Base-by-base conservation (phyloP, 179 eudicot species). In the Sideroxylon spinosum region DNA sequence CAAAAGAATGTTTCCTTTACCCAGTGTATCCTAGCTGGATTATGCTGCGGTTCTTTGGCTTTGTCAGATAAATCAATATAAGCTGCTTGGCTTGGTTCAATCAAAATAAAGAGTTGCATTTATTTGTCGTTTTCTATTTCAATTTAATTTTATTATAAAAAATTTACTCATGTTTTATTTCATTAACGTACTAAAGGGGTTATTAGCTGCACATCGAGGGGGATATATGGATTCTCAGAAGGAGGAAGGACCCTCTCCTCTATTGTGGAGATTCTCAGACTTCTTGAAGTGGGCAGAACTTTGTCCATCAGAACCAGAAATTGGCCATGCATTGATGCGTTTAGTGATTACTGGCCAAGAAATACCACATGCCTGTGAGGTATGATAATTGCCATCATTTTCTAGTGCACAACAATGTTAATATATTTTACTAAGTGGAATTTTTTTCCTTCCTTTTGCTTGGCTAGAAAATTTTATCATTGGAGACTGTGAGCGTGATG, bases 311-410 rank as follows among this genome's bases (percentile, higher is more conserved):
- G 97, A 96, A 81, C 93, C 94, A 81, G 97, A 96, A 86, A 88
- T 96, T 73, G 99, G 99, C 68, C 99, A 96, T 83, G 97, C 98
- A 26, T 84, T 96, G 80, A 93, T 96, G 99, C 92, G 98, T 79
- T 83, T 96, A 77, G 99, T 96, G 50, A 92, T 94, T 79, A 94
- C 98, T 1, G 94, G 99, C 71, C 99, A 96, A 85, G 99, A 92
- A 86, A 92, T 96, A 86, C 99, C 99, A 23, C 99, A 94, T 91
- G 96, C 94, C 56, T 96, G 99, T 79, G 99, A 96, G 98, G 99
- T 92, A 88, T 48, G 37, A 67, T 59, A 14, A 37, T 68, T 55
- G 61, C n/a, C 50, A 52, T 55, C 5, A 20, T 56, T 69, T 23
- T 32, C 64, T 20, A 4, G 23, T 67, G 56, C n/a, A 8, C 22